Evolutionary conservation across 352 stramenopile genomes (phyloP), one percentile per base, ranked within the genome.

Genomic region (Globisporangium okanoganense): DNA sequence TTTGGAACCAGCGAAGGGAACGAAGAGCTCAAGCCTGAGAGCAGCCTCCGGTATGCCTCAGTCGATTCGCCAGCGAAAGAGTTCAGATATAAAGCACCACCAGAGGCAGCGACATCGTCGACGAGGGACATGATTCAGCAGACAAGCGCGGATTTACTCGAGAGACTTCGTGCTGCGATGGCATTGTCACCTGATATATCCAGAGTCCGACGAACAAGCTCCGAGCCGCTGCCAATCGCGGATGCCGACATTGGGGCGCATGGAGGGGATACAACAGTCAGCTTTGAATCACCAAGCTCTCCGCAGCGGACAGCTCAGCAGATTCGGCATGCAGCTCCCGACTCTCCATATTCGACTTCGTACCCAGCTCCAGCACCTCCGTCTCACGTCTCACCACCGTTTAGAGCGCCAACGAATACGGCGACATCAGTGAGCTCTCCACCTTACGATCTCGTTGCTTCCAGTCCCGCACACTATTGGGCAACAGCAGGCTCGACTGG

Each of bases 161-260:
- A 58, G 16, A 51, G 47, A 43, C 45, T 63, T 20, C 52, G 53
- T 12, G 52, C 20, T 22, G 59, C 55, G 0, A 58, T 67, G 29
- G 49, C 3, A 18, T n/a, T 22, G 18, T 55, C 58, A 12, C 14
- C 36, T 61, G 44, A 56, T 48, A 40, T 40, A 25, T 29, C 53
- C 57, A 12, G 22, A 59, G 31, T 51, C 33, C 16, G 25, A 3
- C 24, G 48, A 14, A 50, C 59, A n/a, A 66, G 12, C 14, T 61
- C 62, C 7, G 44, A 60, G 16, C 52, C 64, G 31, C 36, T 70
- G 31, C 56, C 53, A 13, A 66, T 64, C 36, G 18, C 49, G 1
- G 51, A 64, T 56, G 29, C 58, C 13, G 50, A 58, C 22, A 41
- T 52, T 25, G 44, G 43, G 24, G 24, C 20, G 7, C 53, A 50